These are phyloP conservation scores for Didymella lethalis DNA, from an alignment of 2,329 filamentous ascomycete species.

Conservation along the genomic window DNA sequence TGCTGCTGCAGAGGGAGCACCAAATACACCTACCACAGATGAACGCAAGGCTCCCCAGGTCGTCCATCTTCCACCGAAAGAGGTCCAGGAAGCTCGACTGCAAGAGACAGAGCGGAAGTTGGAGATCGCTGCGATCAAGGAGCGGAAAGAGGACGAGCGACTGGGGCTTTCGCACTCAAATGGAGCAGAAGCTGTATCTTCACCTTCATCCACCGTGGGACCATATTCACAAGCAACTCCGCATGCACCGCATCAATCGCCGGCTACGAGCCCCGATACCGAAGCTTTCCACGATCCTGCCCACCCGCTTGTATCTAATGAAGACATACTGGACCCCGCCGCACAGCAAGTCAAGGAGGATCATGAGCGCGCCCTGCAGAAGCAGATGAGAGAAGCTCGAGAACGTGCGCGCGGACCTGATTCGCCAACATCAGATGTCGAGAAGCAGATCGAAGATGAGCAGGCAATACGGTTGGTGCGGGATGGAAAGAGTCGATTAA, in stretches of 20 bases:
- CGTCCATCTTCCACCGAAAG: slow-evolving; percentile 59
- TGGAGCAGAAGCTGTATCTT: slow-evolving; percentile 52
- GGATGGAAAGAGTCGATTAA: slow-evolving; percentile 43
- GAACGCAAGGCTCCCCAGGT: slow-evolving; percentile 43
- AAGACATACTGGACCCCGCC: slow-evolving; percentile 46
- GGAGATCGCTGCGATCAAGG: slow-evolving; percentile 48
- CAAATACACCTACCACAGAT: slow-evolving; percentile 8
- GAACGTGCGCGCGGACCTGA: slow-evolving; percentile 53
- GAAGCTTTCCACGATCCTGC: slow-evolving; percentile 56
- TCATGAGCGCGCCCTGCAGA: slow-evolving; percentile 61
- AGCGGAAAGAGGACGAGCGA: slow-evolving; percentile 51
- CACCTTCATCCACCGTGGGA: slow-evolving; percentile 70
- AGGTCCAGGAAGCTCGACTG: slow-evolving; percentile 58
- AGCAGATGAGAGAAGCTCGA: slow-evolving; percentile 58
- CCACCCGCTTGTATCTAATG: slow-evolving; percentile 37
- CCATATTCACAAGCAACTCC: slow-evolving; percentile 78
- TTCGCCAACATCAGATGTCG: slow-evolving; percentile 65
- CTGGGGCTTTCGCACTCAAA: slow-evolving; percentile 39
- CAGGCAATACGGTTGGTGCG: slow-evolving; percentile 53
- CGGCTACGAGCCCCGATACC: slow-evolving; percentile 77
- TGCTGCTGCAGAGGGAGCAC: slow-evolving; percentile 34
- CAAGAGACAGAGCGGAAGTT: slow-evolving; percentile 53
- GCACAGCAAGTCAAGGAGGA: slow-evolving; percentile 60
- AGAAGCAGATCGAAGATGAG: slow-evolving; percentile 64
- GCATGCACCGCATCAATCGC: slow-evolving; percentile 70